Evolutionary conservation across 345 rosid genomes (phyloP).

Genomic region (Brassica juncea): DNA sequence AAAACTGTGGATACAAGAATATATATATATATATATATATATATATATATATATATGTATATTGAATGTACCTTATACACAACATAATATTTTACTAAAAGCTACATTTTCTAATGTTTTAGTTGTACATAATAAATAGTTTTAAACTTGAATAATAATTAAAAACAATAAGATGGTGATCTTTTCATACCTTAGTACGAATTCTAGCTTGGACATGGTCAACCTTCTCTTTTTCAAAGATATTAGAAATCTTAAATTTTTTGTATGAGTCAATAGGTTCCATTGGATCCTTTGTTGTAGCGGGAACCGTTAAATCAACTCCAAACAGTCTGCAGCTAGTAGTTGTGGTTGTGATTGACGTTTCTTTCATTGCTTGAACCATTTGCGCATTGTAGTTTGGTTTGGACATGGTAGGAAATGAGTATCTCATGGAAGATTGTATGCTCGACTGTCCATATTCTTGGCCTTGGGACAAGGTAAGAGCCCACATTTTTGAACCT

Average conservation of each 20-base stretch:
- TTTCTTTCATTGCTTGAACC: not conserved
- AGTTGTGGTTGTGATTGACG: not conserved
- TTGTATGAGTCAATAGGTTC: not conserved
- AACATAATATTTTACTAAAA: not conserved
- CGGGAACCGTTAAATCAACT: not conserved
- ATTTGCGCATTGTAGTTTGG: not conserved
- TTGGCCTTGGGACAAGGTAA: not conserved
- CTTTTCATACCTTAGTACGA: not conserved
- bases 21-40: too few relatives aligned
- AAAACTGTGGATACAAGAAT: too few relatives aligned
- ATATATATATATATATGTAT: too few relatives aligned
- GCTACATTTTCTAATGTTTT: not conserved
- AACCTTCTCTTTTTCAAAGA: not conserved
- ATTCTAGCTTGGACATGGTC: not conserved
- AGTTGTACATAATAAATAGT: not conserved
- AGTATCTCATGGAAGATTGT: not conserved
- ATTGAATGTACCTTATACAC: not conserved
- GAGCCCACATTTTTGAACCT: not conserved
- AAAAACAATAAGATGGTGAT: not conserved
- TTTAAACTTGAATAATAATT: not conserved
- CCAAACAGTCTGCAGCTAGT: not conserved
- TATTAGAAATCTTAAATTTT: not conserved
- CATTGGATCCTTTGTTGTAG: not conserved
- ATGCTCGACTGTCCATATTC: not conserved
- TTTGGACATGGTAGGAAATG: not conserved